Evolutionary conservation across 2,329 filamentous ascomycete species (phyloP).

Genomic region (Pseudofabraea citricarpa): DNA sequence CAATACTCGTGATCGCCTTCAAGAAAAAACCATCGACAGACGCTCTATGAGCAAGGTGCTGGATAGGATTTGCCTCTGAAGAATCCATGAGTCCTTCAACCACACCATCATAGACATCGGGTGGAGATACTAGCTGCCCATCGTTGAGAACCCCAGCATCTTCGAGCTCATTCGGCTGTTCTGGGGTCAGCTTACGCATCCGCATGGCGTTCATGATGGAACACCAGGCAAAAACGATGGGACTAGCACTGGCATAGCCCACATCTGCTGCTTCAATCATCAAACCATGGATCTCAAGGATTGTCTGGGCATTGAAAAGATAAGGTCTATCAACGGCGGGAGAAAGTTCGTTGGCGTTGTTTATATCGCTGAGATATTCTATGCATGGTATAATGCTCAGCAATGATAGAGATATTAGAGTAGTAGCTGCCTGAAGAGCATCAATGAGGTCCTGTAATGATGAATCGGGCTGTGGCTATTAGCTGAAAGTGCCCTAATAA

Average conservation of each 20-base stretch:
- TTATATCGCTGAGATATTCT: slow-evolving; percentile 13
- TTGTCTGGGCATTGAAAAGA: slow-evolving; percentile 61
- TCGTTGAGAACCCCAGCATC: slow-evolving; percentile 8
- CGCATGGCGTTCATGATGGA: slow-evolving; percentile 61
- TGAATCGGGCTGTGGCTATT: slow-evolving; percentile 15
- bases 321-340: slow-evolving; percentile 48
- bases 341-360: slow-evolving; percentile 29
- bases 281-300: slow-evolving; percentile 70
- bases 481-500: slow-evolving; percentile 3
- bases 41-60: slow-evolving; percentile 39
- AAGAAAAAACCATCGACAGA: slow-evolving; percentile 43
- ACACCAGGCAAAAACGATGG: slow-evolving; percentile 77
- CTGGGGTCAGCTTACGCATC: slow-evolving; percentile 45
- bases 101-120: slow-evolving; percentile 35
- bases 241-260: slow-evolving; percentile 59
- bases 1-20: slow-evolving; percentile 38
- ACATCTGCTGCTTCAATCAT: slow-evolving; percentile 55
- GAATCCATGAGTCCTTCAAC: slow-evolving; percentile 35
- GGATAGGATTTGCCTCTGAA: slow-evolving; percentile 36
- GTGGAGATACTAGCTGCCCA: slow-evolving; percentile 4
- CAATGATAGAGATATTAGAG: slow-evolving; percentile 66
- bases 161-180: background rate
- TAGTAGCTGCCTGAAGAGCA: slow-evolving; percentile 65
- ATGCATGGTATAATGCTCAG: slow-evolving; percentile 46
- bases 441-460: slow-evolving; percentile 38